Percentiles rank a stretch among this genome's conserved stretches.
phyloP scores from a whole-genome alignment of 169 alveolate genomes.

The Eimeria brunetti region DNA sequence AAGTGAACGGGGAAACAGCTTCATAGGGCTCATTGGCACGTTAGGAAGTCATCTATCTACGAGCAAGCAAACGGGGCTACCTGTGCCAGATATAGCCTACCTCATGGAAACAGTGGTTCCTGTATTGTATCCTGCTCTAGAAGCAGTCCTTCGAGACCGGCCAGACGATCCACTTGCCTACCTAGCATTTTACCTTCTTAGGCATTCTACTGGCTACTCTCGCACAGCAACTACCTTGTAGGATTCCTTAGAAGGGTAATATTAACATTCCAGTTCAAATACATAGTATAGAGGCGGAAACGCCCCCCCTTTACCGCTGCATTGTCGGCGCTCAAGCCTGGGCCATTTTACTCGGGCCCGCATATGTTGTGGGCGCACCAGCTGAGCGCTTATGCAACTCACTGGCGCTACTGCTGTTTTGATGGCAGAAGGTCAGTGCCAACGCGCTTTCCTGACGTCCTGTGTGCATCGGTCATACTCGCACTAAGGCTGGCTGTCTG shows the following conservation, averaged over 20 bases:
- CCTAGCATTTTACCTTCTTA: slow-evolving; percentile 77
- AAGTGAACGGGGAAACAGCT: not conserved
- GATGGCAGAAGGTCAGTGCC: not conserved
- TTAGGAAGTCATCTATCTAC: not conserved
- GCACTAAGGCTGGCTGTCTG: not conserved
- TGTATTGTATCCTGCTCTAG: slow-evolving; percentile 77
- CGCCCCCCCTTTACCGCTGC: not conserved
- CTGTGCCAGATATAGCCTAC: slow-evolving; percentile 28
- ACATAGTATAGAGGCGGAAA: not conserved
- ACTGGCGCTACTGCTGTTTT: not conserved
- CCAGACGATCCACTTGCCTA: slow-evolving; percentile 78
- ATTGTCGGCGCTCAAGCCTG: not conserved
- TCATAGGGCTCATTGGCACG: not conserved
- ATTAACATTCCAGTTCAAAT: not conserved
- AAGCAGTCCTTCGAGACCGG: slow-evolving; percentile 38
- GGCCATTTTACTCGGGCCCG: not conserved
- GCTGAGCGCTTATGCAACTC: not conserved
- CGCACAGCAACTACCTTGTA: slow-evolving; percentile 14
- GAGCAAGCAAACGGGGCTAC: not conserved
- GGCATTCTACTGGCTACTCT: slow-evolving; percentile 63
- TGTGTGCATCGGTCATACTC: not conserved
- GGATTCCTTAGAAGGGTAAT: not conserved
- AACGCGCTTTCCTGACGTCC: not conserved
- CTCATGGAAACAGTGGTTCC: slow-evolving; percentile 75
- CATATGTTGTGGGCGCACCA: not conserved